These are phyloP conservation scores for Trichosporon sp. DNA, from an alignment of 1,284 basidiomycete species.

Conservation along the genomic window DNA sequence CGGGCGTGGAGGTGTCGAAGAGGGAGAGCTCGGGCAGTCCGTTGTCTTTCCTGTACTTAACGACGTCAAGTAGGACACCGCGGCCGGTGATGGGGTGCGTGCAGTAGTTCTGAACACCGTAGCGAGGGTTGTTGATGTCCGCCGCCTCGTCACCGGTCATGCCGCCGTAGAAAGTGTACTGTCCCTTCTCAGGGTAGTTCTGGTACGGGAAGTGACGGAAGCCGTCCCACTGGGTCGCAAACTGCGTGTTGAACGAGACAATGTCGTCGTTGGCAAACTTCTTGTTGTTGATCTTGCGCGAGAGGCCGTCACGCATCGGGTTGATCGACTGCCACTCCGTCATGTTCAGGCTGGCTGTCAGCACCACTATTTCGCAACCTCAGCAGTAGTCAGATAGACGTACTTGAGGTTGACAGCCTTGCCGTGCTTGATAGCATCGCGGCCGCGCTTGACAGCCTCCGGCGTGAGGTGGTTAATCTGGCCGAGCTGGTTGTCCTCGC, in stretches of 20 bases:
- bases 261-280: constrained; percentile 42
- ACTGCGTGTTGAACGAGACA: constrained; percentile 55
- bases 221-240: constrained; percentile 57
- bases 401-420: constrained; percentile 46
- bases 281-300: constrained; percentile 2
- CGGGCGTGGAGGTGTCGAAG: constrained; percentile 50
- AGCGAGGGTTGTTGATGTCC: constrained; percentile 21
- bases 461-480: constrained; percentile 45
- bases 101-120: constrained; percentile 29
- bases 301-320: background rate
- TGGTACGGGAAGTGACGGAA: constrained; percentile 49
- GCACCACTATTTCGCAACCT: background rate
- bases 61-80: constrained; percentile 33
- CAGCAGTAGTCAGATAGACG: background rate
- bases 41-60: constrained; percentile 46
- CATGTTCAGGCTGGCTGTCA: constrained; percentile 24
- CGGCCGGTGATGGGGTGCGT: constrained; percentile 33
- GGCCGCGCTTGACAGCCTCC: constrained; percentile 39
- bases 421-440: constrained; percentile 43
- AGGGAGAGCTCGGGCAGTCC: constrained; percentile 44
- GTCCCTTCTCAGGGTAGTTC: constrained; percentile 29
- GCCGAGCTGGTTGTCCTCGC: constrained; percentile 42
- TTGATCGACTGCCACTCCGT: constrained; percentile 4
- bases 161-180: constrained; percentile 30
- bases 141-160: constrained; percentile 24